Percentiles rank a stretch among this genome's conserved stretches.
phyloP scores from a whole-genome alignment of 2,329 filamentous ascomycete species.

The Dothistroma pini region DNA sequence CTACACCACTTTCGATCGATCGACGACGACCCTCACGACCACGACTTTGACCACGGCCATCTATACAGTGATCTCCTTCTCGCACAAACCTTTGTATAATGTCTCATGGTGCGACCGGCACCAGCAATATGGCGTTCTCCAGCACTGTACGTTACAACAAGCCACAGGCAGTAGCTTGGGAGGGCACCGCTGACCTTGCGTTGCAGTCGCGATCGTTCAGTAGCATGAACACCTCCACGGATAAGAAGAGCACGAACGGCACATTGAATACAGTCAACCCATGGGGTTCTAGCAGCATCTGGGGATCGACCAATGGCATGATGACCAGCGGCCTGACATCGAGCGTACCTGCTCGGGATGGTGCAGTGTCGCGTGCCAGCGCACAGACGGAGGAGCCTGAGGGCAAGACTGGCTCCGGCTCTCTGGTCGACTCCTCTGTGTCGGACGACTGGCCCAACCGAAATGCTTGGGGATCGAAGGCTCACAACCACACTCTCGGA shows the following conservation, averaged over 20 bases:
- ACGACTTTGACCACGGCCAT: constrained; percentile 11
- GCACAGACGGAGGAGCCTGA: constrained; percentile 39
- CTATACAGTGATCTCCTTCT: constrained; percentile 24
- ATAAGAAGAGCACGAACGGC: constrained; percentile 22
- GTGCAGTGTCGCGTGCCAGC: constrained; percentile 24
- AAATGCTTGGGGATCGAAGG: constrained; percentile 43
- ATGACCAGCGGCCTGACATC: constrained; percentile 23
- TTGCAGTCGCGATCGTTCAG: constrained; percentile 29
- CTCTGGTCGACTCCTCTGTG: constrained; percentile 65
- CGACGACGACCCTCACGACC: constrained; percentile 19
- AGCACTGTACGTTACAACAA: constrained; percentile 17
- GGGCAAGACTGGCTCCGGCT: constrained; percentile 64
- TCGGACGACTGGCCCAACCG: constrained; percentile 57
- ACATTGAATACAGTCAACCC: constrained; percentile 18
- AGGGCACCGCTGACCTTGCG: constrained; percentile 8
- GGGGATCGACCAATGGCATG: constrained; percentile 21
- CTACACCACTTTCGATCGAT: constrained; percentile 7
- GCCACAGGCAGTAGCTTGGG: not conserved
- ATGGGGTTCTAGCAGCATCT: constrained; percentile 31
- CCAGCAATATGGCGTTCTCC: constrained; percentile 23
- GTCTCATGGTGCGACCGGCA: constrained; percentile 26
- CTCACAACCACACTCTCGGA: constrained; percentile 12
- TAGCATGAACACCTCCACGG: constrained; percentile 12
- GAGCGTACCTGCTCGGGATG: constrained; percentile 23
- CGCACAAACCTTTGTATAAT: constrained; percentile 31